These are phyloP conservation scores for Blastobotrys elegans DNA, from an alignment of 1,139 yeast genomes.

Conservation along the genomic window DNA sequence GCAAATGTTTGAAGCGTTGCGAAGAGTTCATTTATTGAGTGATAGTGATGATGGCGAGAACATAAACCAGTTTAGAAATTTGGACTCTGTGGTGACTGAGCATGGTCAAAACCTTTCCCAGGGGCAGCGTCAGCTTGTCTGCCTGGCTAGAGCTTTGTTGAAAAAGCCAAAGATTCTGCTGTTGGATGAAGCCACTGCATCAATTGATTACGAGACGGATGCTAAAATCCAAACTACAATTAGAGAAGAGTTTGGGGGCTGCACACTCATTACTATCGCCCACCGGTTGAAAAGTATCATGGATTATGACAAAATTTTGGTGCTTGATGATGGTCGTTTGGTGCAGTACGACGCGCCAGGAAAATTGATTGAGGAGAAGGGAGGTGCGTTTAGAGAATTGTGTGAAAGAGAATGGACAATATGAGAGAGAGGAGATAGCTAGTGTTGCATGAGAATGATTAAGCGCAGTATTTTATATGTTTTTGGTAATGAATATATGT, in stretches of 20 bases:
- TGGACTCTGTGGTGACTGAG: constrained; percentile 33
- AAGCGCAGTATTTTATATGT: too few relatives aligned
- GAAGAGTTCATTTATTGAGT: constrained; percentile 6
- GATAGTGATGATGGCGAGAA: not conserved
- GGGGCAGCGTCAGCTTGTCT: constrained; percentile 71
- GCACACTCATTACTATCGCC: constrained; percentile 74
- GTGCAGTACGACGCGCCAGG: constrained; percentile 66
- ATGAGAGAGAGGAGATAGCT: too few relatives aligned
- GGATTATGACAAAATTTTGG: constrained; percentile 67
- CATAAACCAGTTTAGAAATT: constrained; percentile 54
- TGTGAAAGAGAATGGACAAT: constrained; percentile 33
- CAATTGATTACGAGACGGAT: constrained; percentile 78
- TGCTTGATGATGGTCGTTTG: constrained; percentile 62
- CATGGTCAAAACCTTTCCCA: constrained; percentile 69
- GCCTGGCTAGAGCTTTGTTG: constrained; percentile 67
- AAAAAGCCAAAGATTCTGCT: constrained; percentile 58
- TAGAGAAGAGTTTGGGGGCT: constrained; percentile 53
- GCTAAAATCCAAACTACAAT: constrained; percentile 69
- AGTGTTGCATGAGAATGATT: too few relatives aligned
- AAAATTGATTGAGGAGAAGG: constrained; percentile 41
- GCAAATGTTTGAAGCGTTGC: constrained; percentile 41
- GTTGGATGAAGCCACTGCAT: constrained; percentile 79
- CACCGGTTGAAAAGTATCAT: constrained; percentile 76
- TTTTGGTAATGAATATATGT: too few relatives aligned
- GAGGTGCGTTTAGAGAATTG: constrained; percentile 51